A percentile compares a stretch with the other conserved stretches of the same genome.
Evolutionary conservation across 2,329 filamentous ascomycete genomes (phyloP).

Genomic region (Nemania diffusa): DNA sequence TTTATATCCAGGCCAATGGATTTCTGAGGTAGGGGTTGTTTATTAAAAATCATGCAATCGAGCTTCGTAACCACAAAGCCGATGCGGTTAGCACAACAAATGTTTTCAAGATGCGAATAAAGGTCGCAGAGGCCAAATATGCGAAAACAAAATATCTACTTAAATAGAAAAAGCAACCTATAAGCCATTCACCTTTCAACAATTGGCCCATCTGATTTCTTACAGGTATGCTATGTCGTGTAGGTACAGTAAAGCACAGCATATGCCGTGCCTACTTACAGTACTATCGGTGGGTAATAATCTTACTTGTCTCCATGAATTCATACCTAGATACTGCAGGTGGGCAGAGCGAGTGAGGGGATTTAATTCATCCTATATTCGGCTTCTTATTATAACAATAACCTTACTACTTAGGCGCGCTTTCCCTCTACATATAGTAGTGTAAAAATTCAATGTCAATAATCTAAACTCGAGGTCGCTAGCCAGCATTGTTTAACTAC

Average conservation of each 20-base stretch:
- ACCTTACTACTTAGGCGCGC: neutral
- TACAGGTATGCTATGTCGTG: too few species aligned
- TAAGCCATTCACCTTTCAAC: conserved; percentile 1
- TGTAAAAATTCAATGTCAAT: conserved; percentile 1
- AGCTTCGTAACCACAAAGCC: neutral
- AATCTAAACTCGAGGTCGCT: conserved; percentile 6
- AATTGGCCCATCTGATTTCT: neutral
- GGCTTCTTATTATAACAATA: neutral
- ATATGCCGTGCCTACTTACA: neutral
- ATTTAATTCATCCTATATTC: conserved; percentile 1
- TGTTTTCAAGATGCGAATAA: neutral
- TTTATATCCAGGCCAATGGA: conserved; percentile 1
- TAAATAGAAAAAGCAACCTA: conserved; percentile 16
- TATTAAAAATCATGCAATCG: conserved; percentile 13
- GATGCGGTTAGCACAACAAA: neutral
- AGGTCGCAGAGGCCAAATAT: neutral
- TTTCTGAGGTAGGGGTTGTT: conserved; percentile 8
- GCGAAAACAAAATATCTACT: conserved; percentile 8
- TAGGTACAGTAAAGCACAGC: neutral
- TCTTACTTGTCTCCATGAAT: neutral
- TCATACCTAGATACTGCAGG: neutral
- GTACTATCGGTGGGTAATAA: conserved; percentile 2
- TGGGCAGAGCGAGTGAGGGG: neutral
- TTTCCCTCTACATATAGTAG: neutral
- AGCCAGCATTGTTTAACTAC: neutral